A percentile compares a stretch with the other conserved stretches of the same genome.
These are phyloP conservation scores for Tylopilus sp. DNA, from an alignment of 768 basidiomycete genomes.

Conservation along the genomic window DNA sequence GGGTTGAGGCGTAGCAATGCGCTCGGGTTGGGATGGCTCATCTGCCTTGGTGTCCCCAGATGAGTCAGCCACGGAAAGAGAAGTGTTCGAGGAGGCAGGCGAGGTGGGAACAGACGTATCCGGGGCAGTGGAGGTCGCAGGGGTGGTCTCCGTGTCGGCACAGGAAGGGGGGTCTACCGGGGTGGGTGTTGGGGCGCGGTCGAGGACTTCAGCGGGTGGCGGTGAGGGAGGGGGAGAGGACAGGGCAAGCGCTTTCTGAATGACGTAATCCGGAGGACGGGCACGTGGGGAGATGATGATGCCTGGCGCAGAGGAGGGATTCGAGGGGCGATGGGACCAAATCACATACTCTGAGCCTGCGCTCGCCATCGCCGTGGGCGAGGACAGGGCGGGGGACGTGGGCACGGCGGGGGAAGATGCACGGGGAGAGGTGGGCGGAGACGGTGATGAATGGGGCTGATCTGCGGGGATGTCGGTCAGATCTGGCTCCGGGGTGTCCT, in stretches of 20 bases:
- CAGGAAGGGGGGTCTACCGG: constrained; percentile 41
- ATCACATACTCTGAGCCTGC: constrained; percentile 48
- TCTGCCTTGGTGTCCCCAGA: constrained; percentile 8
- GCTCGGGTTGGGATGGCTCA: constrained; percentile 14
- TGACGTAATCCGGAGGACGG: constrained; percentile 56
- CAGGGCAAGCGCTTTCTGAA: constrained; percentile 51
- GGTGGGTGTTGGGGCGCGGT: constrained; percentile 1
- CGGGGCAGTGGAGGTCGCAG: constrained; percentile 48
- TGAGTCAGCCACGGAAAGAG: constrained; percentile 41
- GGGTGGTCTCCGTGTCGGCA: constrained; percentile 46
- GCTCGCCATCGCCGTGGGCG: neutral
- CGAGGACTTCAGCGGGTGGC: constrained; percentile 13
- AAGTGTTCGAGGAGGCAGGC: constrained; percentile 59
- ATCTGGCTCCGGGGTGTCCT: constrained; percentile 5
- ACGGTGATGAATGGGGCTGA: constrained; percentile 13
- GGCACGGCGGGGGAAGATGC: neutral
- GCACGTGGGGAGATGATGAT: constrained; percentile 69
- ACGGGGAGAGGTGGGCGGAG: neutral
- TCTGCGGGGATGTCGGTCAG: neutral
- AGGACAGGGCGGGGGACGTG: constrained; percentile 4
- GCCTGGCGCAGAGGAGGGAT: constrained; percentile 62
- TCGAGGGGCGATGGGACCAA: constrained; percentile 67
- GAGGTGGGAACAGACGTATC: constrained; percentile 49
- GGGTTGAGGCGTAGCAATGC: constrained; percentile 8
- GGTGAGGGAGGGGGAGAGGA: constrained; percentile 51